Evolutionary conservation across 352 stramenopile genomes (phyloP).

Genomic region (Globisporangium cylindrosporum): DNA sequence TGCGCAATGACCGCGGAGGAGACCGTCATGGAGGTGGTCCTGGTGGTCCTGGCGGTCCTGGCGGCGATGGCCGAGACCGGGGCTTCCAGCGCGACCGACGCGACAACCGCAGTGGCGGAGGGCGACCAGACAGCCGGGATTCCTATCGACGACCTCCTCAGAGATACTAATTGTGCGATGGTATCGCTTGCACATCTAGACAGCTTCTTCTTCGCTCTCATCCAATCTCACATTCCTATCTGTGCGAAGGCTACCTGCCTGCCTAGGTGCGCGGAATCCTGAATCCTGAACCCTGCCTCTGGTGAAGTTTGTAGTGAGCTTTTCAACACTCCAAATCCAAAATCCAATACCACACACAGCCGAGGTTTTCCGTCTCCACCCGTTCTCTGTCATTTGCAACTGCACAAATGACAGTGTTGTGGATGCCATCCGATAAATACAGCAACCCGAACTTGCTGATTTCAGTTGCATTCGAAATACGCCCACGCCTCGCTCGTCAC

Average conservation of each 20-base stretch:
- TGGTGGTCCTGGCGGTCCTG: constrained; percentile 4
- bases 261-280: not conserved
- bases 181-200: not conserved
- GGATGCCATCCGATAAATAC: not conserved
- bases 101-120: not conserved
- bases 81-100: constrained; percentile 5
- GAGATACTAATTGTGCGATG: constrained; percentile 18
- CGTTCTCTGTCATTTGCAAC: not conserved
- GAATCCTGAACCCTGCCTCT: not conserved
- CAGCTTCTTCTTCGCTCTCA: constrained; percentile 1
- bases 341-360: not conserved
- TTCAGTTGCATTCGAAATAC: too few species aligned
- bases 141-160: constrained; percentile 21
- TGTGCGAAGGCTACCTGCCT: not conserved
- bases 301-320: not conserved
- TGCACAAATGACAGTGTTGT: not conserved
- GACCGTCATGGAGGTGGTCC: constrained; percentile 5
- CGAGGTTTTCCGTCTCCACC: not conserved
- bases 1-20: constrained; percentile 5
- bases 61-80: constrained; percentile 21
- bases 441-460: not conserved
- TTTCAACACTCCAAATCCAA: not conserved
- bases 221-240: not conserved
- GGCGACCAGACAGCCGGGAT: constrained; percentile 12
- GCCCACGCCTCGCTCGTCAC: not conserved